Evolutionary conservation across 164 flowering plant genomes (phyloP).

Genomic region (Magnolia kwangsiensis): DNA sequence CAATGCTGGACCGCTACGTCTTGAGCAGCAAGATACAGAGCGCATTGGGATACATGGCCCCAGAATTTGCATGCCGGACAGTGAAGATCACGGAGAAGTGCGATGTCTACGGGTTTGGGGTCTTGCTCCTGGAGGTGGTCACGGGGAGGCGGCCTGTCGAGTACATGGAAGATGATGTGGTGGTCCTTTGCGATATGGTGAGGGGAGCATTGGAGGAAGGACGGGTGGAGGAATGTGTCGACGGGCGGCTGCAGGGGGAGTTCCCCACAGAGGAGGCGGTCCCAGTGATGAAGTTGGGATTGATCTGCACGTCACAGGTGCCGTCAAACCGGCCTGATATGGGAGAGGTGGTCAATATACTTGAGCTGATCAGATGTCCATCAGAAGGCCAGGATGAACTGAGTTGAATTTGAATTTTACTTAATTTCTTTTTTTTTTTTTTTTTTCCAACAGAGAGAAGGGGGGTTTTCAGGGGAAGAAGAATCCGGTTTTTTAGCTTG

Average conservation of each 20-base stretch:
- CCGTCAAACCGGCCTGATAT: constrained; percentile 93
- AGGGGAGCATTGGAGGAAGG: constrained; percentile 83
- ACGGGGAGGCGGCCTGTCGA: constrained; percentile 93
- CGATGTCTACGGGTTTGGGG: constrained; percentile 91
- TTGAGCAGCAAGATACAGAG: constrained; percentile 95
- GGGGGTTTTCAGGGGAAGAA: constrained; percentile 53
- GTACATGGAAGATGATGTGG: constrained; percentile 96
- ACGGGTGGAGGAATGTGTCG: constrained; percentile 73
- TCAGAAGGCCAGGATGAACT: constrained; percentile 66
- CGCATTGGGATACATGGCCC: constrained; percentile 98
- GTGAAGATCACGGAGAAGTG: constrained; percentile 91
- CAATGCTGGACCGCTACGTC: constrained; percentile 78
- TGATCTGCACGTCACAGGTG: constrained; percentile 93
- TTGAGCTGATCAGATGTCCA: constrained; percentile 83
- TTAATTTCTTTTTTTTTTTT: constrained; percentile 2
- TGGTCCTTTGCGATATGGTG: constrained; percentile 82
- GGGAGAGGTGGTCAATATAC: constrained; percentile 85
- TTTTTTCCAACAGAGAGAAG: constrained; percentile 3
- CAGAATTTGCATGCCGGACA: constrained; percentile 86
- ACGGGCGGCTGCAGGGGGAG: constrained; percentile 51
- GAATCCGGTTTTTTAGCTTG: constrained; percentile 49
- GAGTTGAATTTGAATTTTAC: constrained; percentile 21
- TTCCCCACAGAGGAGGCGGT: constrained; percentile 81
- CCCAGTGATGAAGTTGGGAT: constrained; percentile 77
- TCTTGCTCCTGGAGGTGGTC: constrained; percentile 71